Percentiles rank a stretch among this genome's conserved stretches.
Evolutionary conservation across 2,329 filamentous ascomycete species (phyloP).

Genomic region (Neospermospora avenae): DNA sequence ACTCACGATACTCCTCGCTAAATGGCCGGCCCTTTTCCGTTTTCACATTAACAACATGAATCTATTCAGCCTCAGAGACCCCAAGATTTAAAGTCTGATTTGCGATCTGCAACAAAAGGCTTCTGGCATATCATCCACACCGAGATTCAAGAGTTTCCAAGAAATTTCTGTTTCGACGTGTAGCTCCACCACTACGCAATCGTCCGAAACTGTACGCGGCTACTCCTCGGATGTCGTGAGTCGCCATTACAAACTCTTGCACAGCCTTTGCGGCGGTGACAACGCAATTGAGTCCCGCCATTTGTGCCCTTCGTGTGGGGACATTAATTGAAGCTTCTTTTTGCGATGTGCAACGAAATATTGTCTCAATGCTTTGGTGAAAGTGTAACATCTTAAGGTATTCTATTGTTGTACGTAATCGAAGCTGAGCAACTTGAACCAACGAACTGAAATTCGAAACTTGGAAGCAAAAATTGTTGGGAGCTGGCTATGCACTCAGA

Average conservation of each 20-base stretch:
- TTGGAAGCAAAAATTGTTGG: no score
- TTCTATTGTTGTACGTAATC: no score
- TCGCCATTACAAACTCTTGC: background rate
- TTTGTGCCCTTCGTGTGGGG: background rate
- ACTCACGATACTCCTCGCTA: background rate
- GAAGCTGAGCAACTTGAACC: no score
- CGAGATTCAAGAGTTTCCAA: background rate
- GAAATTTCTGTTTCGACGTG: background rate
- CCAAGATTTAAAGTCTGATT: background rate
- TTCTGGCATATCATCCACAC: background rate
- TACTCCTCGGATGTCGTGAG: background rate
- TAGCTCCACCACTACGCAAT: background rate
- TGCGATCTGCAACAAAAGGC: background rate
- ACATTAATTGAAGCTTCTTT: background rate
- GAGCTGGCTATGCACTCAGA: no score
- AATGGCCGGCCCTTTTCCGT: background rate
- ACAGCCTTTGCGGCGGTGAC: background rate
- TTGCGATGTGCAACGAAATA: slow-evolving; percentile 41
- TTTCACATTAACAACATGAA: background rate
- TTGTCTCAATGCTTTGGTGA: background rate
- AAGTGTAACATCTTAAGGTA: no score
- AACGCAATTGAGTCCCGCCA: background rate
- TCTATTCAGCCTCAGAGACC: background rate
- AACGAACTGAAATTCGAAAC: no score
- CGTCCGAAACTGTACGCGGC: background rate